A percentile compares a stretch with the other conserved stretches of the same genome.
phyloP scores from a whole-genome alignment of 768 basidiomycete species.

The Lactifluus piperatus region DNA sequence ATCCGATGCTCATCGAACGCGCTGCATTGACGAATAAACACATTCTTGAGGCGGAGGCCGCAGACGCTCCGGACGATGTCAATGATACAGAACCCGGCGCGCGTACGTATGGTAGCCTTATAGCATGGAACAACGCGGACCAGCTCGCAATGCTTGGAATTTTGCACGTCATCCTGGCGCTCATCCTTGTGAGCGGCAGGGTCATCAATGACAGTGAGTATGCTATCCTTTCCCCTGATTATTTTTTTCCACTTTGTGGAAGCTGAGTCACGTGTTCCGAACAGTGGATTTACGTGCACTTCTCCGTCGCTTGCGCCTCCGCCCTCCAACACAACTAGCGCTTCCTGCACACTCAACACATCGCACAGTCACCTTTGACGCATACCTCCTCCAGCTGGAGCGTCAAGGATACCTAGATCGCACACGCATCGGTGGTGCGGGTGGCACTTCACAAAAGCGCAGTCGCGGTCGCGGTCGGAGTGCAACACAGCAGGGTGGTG shows the following conservation, averaged over 20 bases:
- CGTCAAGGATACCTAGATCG: slow-evolving; percentile 78
- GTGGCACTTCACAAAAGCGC: slow-evolving; percentile 37
- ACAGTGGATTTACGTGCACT: slow-evolving; percentile 65
- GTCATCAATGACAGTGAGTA: slow-evolving; percentile 65
- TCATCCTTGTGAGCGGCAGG: slow-evolving; percentile 77
- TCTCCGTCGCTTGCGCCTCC: slow-evolving; percentile 61
- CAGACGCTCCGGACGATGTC: slow-evolving; percentile 41
- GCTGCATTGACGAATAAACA: slow-evolving; percentile 43
- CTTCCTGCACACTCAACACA: slow-evolving; percentile 44
- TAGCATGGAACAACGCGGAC: slow-evolving; percentile 63
- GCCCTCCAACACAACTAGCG: slow-evolving; percentile 39
- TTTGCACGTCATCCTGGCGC: slow-evolving; percentile 69
- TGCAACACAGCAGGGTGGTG: slow-evolving; percentile 21
- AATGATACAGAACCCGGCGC: slow-evolving; percentile 41
- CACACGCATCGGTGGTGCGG: slow-evolving; percentile 35
- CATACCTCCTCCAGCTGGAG: slow-evolving; percentile 52
- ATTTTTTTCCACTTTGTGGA: neutral
- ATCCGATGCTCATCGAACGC: slow-evolving; percentile 50
- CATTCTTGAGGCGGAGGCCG: slow-evolving; percentile 37
- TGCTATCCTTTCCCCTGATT: neutral
- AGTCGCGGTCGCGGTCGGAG: slow-evolving; percentile 38
- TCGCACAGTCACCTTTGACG: slow-evolving; percentile 48
- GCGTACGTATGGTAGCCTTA: slow-evolving; percentile 54
- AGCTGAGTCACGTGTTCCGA: neutral
- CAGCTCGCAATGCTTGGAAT: slow-evolving; percentile 65